Evolutionary conservation across 108 stramenopile species (phyloP).

Genomic region (Cylindrotheca closterium): DNA sequence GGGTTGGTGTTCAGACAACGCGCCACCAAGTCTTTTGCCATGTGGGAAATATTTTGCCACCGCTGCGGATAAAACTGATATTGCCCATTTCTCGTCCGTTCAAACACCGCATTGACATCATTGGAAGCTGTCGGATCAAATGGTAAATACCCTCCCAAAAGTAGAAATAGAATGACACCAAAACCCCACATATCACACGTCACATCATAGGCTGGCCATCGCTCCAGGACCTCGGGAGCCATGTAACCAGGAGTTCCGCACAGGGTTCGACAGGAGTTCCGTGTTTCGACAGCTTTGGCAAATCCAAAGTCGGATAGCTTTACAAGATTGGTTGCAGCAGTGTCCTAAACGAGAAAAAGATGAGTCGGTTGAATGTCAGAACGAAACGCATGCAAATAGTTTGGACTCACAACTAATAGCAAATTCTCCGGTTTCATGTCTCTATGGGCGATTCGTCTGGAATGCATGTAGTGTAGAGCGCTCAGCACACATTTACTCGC

Average conservation of each 20-base stretch:
- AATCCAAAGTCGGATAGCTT: slow-evolving; percentile 96
- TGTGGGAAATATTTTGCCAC: slow-evolving; percentile 25
- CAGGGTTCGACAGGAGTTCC: slow-evolving; percentile 45
- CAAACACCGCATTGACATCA: slow-evolving; percentile 35
- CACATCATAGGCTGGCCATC: slow-evolving; percentile 42
- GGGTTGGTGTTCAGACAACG: slow-evolving; percentile 53
- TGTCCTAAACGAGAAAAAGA: slow-evolving; percentile 29
- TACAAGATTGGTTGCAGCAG: slow-evolving; percentile 61
- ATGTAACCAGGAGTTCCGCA: slow-evolving; percentile 76
- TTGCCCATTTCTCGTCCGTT: slow-evolving; percentile 23
- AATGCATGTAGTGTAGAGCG: slow-evolving; percentile 76
- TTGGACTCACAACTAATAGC: slow-evolving; percentile 53
- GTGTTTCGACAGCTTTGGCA: slow-evolving; percentile 50
- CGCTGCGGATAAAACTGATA: slow-evolving; percentile 36
- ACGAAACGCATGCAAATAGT: slow-evolving; percentile 57
- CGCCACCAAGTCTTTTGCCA: slow-evolving; percentile 69
- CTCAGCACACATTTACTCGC: slow-evolving; percentile 55
- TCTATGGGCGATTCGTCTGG: slow-evolving; percentile 77
- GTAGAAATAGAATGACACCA: slow-evolving; percentile 85
- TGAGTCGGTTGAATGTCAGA: not conserved
- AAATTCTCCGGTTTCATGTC: slow-evolving; percentile 91
- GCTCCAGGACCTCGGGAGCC: slow-evolving; percentile 53
- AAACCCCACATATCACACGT: slow-evolving; percentile 84
- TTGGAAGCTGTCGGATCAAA: slow-evolving; percentile 71
- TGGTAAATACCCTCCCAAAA: slow-evolving; percentile 80